A percentile compares a stretch with the other conserved stretches of the same genome.
phyloP scores from a whole-genome alignment of 176 grass and related monocot species.

The Eragrostis curvula region DNA sequence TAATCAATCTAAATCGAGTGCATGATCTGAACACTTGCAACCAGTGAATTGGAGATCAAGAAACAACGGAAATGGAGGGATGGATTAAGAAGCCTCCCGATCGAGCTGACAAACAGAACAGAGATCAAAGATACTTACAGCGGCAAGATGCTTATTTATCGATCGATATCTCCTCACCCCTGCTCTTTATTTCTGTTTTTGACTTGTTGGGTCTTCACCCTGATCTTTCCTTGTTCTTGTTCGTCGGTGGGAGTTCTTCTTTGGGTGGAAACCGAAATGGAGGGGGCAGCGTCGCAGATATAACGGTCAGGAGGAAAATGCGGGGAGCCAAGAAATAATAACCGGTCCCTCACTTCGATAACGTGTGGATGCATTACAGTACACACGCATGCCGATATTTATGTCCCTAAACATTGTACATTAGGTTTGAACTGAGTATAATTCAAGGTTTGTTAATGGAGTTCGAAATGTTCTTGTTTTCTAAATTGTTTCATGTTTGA shows the following conservation, averaged over 20 bases:
- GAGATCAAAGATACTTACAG: slow-evolving; percentile 20
- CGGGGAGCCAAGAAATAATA: slow-evolving; percentile 24
- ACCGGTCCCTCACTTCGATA: not conserved
- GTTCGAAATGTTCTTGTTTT: too few species aligned
- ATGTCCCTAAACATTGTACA: too few species aligned
- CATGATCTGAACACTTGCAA: not conserved
- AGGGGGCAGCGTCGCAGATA: slow-evolving; percentile 15
- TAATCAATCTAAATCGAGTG: not conserved
- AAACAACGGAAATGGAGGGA: not conserved
- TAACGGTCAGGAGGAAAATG: slow-evolving; percentile 45
- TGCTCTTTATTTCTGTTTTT: slow-evolving; percentile 18
- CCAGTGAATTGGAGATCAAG: not conserved
- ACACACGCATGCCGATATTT: too few species aligned
- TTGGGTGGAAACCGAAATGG: slow-evolving; percentile 37
- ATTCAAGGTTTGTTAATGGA: too few species aligned
- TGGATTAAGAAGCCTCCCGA: not conserved
- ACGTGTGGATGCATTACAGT: not conserved
- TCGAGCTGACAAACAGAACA: not conserved
- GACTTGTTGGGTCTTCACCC: not conserved
- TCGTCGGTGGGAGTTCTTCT: slow-evolving; percentile 1
- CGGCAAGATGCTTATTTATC: slow-evolving; percentile 13
- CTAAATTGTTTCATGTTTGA: too few species aligned
- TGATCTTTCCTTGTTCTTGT: not conserved
- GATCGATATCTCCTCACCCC: not conserved
- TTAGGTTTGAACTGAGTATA: too few species aligned